Evolutionary conservation across 1,139 yeast species (phyloP), one percentile per base, ranked within the genome.

Genomic region (Candida mesenterica): DNA sequence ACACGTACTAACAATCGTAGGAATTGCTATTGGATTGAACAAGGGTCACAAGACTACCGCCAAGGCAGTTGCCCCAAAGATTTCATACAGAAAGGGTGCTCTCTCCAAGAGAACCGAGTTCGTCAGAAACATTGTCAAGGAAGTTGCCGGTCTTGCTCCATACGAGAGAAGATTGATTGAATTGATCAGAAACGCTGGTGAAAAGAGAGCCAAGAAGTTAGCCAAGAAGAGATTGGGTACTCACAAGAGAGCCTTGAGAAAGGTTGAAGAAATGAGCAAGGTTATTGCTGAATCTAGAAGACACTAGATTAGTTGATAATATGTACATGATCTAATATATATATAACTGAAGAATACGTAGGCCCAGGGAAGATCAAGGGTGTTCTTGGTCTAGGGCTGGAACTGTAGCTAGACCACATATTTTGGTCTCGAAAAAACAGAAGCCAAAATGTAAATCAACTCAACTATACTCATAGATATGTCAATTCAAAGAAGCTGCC

Each of bases 181-280:
- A 78, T 82, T 94, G 78, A 82, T 94, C 85, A 92, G 98, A 83
- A 94, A 94, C 80, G 92, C 97, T 68, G 96, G 96, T 83, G 99
- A 94, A 79, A 94, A 94, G 95, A 94, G 98, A 81, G 98, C 99
- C 61, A 88, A 94, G 87, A 94, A 94, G 89, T 90, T 94, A 69
- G 97, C 97, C 59, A 94, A 94, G 94, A 92, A 88, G 96, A 92
- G 96, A 92, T 88, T 94, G 71, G 99, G 99, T 77, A 89, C 98
- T 63, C 95, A 90, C 85, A 85, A 83, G 80, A 94, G 99, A 84
- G 97, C 98, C 65, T 87, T 88, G 84, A 94, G 87, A 71, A 94
- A 94, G 89, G 95, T 92, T 72, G 98, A 94, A 79, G 96, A 90
- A 77, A 86, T 94, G 92, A 87, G 79, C 82, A 74, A 78, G 70